A percentile compares a stretch with the other conserved stretches of the same genome.
Evolutionary conservation across 306 rosid genomes (phyloP).

Genomic region (Phaseolus lunatus): DNA sequence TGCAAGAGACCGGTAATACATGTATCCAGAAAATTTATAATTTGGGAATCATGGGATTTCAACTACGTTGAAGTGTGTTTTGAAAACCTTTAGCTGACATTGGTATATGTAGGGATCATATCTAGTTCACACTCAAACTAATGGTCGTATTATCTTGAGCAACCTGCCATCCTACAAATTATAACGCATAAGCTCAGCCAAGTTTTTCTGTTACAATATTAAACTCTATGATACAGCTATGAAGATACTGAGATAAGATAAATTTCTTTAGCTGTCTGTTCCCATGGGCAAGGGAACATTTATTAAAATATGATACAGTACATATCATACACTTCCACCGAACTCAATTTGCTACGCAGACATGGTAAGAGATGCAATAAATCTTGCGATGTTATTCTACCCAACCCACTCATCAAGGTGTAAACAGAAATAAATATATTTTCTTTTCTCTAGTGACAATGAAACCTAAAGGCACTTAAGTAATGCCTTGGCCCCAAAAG

Average conservation of each 20-base stretch:
- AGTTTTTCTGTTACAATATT: not conserved
- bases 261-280: not conserved
- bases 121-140: not conserved
- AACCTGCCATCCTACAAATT: not conserved
- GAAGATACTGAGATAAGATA: not conserved
- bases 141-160: not conserved
- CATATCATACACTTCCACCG: not conserved
- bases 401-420: conserved; percentile 1
- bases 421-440: not conserved
- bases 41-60: not conserved
- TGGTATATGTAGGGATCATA: not conserved
- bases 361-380: not conserved
- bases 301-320: not conserved
- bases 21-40: conserved; percentile 4
- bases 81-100: conserved; percentile 4
- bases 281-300: not conserved
- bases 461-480: conserved; percentile 15
- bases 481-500: conserved; percentile 29
- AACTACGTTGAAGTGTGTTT: conserved; percentile 3
- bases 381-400: not conserved
- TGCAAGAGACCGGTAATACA: not conserved
- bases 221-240: not conserved
- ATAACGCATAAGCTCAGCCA: conserved; percentile 23
- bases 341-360: conserved; percentile 13
- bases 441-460: conserved; percentile 4